These are phyloP conservation scores for Diplodia intermedia DNA, from an alignment of 2,329 filamentous ascomycete genomes.

Conservation along the genomic window DNA sequence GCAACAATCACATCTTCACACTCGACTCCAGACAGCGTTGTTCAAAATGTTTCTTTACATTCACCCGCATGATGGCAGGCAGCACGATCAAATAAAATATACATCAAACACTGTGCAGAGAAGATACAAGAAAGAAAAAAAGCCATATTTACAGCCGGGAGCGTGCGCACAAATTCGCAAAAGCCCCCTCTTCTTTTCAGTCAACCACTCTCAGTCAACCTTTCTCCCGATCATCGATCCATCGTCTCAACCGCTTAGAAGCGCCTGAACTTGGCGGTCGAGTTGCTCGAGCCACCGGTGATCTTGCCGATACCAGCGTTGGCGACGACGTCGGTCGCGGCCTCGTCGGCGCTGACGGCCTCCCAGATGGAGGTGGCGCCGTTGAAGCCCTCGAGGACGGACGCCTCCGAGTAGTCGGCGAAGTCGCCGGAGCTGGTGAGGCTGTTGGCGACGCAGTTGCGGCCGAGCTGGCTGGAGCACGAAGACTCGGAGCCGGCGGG, in stretches of 20 bases:
- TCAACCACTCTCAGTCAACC: background rate
- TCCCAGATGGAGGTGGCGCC: constrained; percentile 17
- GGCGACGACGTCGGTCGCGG: constrained; percentile 3
- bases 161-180: background rate
- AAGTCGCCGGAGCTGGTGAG: constrained; percentile 33
- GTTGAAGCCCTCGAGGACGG: constrained; percentile 22
- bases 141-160: background rate
- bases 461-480: constrained; percentile 26
- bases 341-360: constrained; percentile 13
- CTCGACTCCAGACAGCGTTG: background rate
- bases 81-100: background rate
- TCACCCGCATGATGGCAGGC: background rate
- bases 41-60: background rate
- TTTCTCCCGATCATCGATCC: too few species aligned
- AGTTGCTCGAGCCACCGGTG: constrained; percentile 8
- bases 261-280: constrained; percentile 11
- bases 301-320: constrained; percentile 31
- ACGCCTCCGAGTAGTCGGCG: constrained; percentile 24
- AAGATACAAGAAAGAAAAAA: background rate
- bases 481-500: constrained; percentile 10
- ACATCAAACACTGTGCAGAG: constrained; percentile 1
- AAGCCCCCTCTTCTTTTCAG: background rate
- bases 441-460: constrained; percentile 30
- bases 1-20: too few species aligned
- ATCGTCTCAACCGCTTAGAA: background rate